Evolutionary conservation across 2,329 filamentous ascomycete genomes (phyloP), one percentile per base, ranked within the genome.

Genomic region (Nothophoma quercina): DNA sequence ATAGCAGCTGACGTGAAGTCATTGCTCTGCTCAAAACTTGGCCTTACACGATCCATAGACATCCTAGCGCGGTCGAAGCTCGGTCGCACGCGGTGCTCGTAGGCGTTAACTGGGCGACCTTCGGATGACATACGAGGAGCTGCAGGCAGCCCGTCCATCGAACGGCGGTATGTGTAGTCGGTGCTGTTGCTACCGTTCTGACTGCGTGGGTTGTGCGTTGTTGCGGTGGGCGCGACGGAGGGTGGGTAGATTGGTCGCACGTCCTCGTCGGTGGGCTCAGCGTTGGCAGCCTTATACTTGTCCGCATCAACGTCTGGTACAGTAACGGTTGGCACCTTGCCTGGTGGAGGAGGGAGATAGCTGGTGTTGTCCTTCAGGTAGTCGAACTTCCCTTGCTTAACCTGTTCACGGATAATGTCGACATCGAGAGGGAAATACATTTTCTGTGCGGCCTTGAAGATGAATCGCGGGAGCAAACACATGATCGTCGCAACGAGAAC

Each of bases 111-210:
- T n/a, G 50, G 43, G 22, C 32, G 46, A 26, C 41, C 51, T 57
- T 70, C 74, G 56, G 66, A 51, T 19, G 74, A 75, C 54, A 69
- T 65, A 33, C 69, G 60, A 51, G 67, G 61, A 5, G 51, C 55
- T 1, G 66, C 57, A 29, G 70, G 68, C 4, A 71, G 51, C 18
- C 64, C 69, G 44, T 74, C 71, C 42, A 69, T 56, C 5, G 70
- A 73, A 34, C 63, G 71, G 39, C 78, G 76, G 40, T 74, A 79
- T 18, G 91, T 96, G 73, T 92, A 96, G 65, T 96, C 93, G 41
- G 95, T 97, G 56, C 91, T 93, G 74, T 96, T 93, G 76, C 93
- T 97, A 55, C 92, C 91, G 64, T 93, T 96, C 70, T 96, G 91
- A 66, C 90, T 95, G 63, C 85, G 82, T 42, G 88, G 88, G 60